Evolutionary conservation across 2,329 filamentous ascomycete genomes (phyloP), one percentile per base, ranked within the genome.

Genomic region (Clarireedia monteithiana): DNA sequence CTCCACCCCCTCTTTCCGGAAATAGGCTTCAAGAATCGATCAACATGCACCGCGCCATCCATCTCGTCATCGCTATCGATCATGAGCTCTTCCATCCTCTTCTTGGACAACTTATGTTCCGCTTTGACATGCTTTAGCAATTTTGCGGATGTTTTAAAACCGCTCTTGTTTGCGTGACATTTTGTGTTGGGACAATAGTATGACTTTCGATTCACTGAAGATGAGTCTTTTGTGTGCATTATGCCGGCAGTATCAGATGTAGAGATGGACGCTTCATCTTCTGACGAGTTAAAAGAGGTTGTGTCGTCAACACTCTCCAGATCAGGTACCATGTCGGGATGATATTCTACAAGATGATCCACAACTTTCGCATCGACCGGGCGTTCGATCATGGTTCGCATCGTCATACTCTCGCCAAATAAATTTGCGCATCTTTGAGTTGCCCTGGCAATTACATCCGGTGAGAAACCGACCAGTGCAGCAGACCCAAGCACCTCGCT

Each of bases 401-500:
- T 73, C 2, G 74, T 72, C 80, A 94, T 90, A 24, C 79, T 74
- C 70, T 94, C 81, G 0, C 78, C 80, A 63, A 96, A 96, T 0
- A 96, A 73, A 47, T 80, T 74, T 2, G 86, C 82, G 65, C 91
- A 97, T 49, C 92, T 80, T 65, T 84, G 77, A 2, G 86, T 80
- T 0, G 90, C 81, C 30, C 88, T 81, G 52, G 83, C 79, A 12
- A 96, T 71, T 0, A 84, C 86, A 1, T 74, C 70, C 0, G 76
- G 70, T 1, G 86, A 74, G 71, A 91, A 91, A 0, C 88, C 89
- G 2, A 81, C 81, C 50, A 95, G 72, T 0, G 88, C 80, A 2
- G 92, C 92, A 0, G 90, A 77, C 0, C 88, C 88, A 27, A 96
- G 72, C 1, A 96, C 80, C 62, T 95, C 89, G 62, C 84, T 87